Conservation (phyloP, 352 stramenopile species). For the Globisporangium sylvaticum region DNA sequence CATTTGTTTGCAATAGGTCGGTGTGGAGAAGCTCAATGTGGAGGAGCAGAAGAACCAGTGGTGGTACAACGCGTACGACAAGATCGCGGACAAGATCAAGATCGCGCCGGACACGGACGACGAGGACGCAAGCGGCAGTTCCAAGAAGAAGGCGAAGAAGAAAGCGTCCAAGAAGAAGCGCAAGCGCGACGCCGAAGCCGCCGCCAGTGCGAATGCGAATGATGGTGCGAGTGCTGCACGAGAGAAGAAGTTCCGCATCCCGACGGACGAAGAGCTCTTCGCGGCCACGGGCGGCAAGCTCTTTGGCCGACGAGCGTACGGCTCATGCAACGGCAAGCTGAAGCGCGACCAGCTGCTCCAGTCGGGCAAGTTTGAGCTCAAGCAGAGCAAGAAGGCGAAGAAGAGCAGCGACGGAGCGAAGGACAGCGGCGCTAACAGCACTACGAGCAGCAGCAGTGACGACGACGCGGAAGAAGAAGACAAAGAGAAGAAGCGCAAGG, state of each 20-base stretch:
- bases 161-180: slow-evolving; percentile 41
- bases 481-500: no score
- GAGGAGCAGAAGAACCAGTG: slow-evolving; percentile 74
- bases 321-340: slow-evolving; percentile 83
- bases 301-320: slow-evolving; percentile 93
- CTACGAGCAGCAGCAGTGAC: slow-evolving; percentile 11
- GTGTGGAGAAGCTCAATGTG: slow-evolving; percentile 68
- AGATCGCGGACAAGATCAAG: slow-evolving; percentile 84
- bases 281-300: slow-evolving; percentile 92
- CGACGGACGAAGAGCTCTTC: slow-evolving; percentile 96
- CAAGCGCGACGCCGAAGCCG: slow-evolving; percentile 15
- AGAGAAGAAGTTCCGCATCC: slow-evolving; percentile 60
- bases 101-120: slow-evolving; percentile 65
- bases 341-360: slow-evolving; percentile 70
- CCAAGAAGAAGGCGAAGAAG: slow-evolving; percentile 53
- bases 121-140: slow-evolving; percentile 40
- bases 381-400: slow-evolving; percentile 11
- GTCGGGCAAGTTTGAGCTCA: slow-evolving; percentile 19
- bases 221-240: slow-evolving; percentile 24
- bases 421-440: background rate
- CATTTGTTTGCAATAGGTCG: slow-evolving; percentile 43
- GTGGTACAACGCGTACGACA: slow-evolving; percentile 89
- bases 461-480: slow-evolving; percentile 1
- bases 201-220: slow-evolving; percentile 12
- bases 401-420: slow-evolving; percentile 12